Conservation (phyloP, 2,329 filamentous ascomycete species). For the Aspergillus neotritici region DNA sequence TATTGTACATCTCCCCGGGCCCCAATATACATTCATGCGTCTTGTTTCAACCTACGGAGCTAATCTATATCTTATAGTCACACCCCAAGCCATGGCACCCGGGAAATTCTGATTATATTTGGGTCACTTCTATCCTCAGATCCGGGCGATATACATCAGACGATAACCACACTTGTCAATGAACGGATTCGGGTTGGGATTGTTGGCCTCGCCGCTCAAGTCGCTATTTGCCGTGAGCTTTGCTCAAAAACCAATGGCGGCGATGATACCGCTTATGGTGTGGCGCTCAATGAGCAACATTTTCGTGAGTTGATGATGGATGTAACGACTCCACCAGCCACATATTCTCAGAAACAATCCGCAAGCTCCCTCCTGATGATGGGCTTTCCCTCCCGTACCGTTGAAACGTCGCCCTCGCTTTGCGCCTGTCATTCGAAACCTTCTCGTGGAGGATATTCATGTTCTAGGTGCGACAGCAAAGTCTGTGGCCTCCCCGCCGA, state of each 20-base stretch:
- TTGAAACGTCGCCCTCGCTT: conserved; percentile 66
- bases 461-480: conserved; percentile 80
- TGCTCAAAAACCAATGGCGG: conserved; percentile 82
- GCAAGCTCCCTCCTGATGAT: conserved; percentile 74
- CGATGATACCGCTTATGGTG: conserved; percentile 64
- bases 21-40: neutral
- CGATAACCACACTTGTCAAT: conserved; percentile 68
- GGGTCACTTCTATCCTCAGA: conserved; percentile 86
- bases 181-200: conserved; percentile 85
- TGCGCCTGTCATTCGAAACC: conserved; percentile 89
- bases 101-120: conserved; percentile 87
- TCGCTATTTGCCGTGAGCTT: conserved; percentile 86
- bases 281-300: conserved; percentile 81
- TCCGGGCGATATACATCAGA: conserved; percentile 91
- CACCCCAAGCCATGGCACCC: conserved; percentile 84
- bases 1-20: conserved; percentile 57
- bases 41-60: neutral
- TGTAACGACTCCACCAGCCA: conserved; percentile 82
- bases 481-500: conserved; percentile 87
- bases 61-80: conserved; percentile 50
- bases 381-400: conserved; percentile 87
- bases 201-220: conserved; percentile 83
- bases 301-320: conserved; percentile 84
- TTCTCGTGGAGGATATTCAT: conserved; percentile 78
- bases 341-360: conserved; percentile 54